Conservation (phyloP, 352 stramenopile genomes). For the Plasmopara viticola region DNA sequence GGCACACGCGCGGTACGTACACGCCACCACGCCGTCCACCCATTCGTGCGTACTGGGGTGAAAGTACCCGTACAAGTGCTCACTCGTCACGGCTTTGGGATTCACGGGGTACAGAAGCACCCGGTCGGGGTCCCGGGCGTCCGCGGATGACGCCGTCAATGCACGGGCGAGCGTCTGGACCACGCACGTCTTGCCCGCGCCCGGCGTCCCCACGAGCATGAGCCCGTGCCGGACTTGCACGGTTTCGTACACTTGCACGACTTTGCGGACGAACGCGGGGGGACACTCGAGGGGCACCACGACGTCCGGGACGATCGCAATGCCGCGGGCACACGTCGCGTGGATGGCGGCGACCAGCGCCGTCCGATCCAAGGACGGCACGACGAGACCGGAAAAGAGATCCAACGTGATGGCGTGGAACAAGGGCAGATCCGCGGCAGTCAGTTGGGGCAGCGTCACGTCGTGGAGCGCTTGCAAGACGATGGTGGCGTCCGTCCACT, state of each 20-base stretch:
- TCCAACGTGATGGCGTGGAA: slow-evolving; percentile 93
- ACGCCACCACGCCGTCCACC: slow-evolving; percentile 92
- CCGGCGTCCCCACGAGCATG: slow-evolving; percentile 93
- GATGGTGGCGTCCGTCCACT: slow-evolving; percentile 89
- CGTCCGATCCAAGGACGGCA: slow-evolving; percentile 85
- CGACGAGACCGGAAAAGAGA: slow-evolving; percentile 85
- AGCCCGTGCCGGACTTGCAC: slow-evolving; percentile 92
- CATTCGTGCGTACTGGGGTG: slow-evolving; percentile 93
- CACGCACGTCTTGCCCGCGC: slow-evolving; percentile 91
- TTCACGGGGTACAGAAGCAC: slow-evolving; percentile 90
- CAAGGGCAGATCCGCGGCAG: slow-evolving; percentile 88
- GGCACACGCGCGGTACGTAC: slow-evolving; percentile 90
- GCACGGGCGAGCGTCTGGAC: slow-evolving; percentile 75
- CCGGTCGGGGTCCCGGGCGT: slow-evolving; percentile 11
- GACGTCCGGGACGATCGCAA: slow-evolving; percentile 55
- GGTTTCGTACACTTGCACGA: slow-evolving; percentile 95
- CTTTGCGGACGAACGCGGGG: slow-evolving; percentile 80
- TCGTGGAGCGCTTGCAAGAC: slow-evolving; percentile 90
- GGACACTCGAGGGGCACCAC: slow-evolving; percentile 67
- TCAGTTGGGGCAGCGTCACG: slow-evolving; percentile 93
- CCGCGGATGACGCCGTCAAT: slow-evolving; percentile 44
- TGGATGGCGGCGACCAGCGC: slow-evolving; percentile 78
- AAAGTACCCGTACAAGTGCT: slow-evolving; percentile 93
- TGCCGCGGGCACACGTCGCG: slow-evolving; percentile 59
- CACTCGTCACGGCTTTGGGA: slow-evolving; percentile 92